phyloP scores from a whole-genome alignment of 176 grass and related monocot species.

The Oryza punctata region DNA sequence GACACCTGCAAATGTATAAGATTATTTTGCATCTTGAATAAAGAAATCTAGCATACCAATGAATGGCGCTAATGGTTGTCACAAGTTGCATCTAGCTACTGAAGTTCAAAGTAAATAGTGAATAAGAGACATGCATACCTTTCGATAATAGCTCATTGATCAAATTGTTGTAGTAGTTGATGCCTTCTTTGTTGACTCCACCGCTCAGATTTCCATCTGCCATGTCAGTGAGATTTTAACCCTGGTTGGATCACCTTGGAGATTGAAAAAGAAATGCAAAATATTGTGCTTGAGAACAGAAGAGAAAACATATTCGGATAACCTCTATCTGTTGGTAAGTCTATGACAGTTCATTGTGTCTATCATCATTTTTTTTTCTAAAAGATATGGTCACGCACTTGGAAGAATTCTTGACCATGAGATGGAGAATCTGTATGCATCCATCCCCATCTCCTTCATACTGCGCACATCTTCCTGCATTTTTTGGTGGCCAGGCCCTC shows the following conservation, averaged over 20 bases:
- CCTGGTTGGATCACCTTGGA: not conserved
- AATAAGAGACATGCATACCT: slow-evolving; percentile 15
- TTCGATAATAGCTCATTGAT: slow-evolving; percentile 45
- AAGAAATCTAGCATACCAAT: too few species aligned
- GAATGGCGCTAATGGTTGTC: too few species aligned
- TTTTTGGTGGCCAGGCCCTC: not conserved
- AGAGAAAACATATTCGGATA: not conserved
- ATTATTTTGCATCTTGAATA: too few species aligned
- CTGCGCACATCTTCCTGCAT: slow-evolving; percentile 53
- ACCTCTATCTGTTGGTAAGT: not conserved
- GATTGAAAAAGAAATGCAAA: not conserved
- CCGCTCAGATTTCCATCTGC: too few species aligned
- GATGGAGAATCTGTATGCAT: slow-evolving; percentile 51
- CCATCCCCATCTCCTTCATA: slow-evolving; percentile 35
- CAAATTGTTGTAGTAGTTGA: too few species aligned
- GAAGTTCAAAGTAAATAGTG: not conserved
- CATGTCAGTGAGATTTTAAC: slow-evolving; percentile 11
- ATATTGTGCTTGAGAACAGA: not conserved
- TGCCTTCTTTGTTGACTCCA: too few species aligned
- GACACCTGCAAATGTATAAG: too few species aligned
- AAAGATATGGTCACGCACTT: slow-evolving; percentile 28
- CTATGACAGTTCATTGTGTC: not conserved
- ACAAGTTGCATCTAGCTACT: too few species aligned
- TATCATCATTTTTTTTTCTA: too few species aligned
- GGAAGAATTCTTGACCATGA: slow-evolving; percentile 61